phyloP scores from a whole-genome alignment of 345 rosid species.

The Ceriops zippeliana region DNA sequence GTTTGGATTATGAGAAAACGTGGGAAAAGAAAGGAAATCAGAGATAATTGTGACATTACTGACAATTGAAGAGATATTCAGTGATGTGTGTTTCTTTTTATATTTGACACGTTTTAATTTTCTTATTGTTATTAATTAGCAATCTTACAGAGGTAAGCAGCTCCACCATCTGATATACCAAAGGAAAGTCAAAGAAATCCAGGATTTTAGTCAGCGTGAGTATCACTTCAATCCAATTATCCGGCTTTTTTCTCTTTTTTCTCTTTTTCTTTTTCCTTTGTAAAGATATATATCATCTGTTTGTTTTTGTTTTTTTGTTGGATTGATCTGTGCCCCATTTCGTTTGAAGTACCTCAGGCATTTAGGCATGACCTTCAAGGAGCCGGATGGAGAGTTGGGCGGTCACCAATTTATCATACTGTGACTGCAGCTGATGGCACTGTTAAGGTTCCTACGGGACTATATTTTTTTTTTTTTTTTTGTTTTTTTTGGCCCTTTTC shows the following conservation, averaged over 20 bases:
- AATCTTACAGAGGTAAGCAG: constrained; percentile 91
- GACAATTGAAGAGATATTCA: neutral
- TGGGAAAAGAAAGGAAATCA: neutral
- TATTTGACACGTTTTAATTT: neutral
- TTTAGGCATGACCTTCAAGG: constrained; percentile 75
- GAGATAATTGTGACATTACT: neutral
- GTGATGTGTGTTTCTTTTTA: neutral
- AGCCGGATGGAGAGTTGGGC: constrained; percentile 84
- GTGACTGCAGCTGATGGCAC: constrained; percentile 95
- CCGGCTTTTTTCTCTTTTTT: neutral
- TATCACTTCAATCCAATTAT: neutral
- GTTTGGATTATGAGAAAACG: neutral
- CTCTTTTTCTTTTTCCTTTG: constrained; percentile 1
- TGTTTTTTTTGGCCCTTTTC: too few relatives aligned
- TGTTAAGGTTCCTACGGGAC: constrained; percentile 49
- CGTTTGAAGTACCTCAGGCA: constrained; percentile 58
- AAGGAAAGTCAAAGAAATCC: constrained; percentile 70
- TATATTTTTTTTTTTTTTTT: neutral
- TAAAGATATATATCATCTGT: neutral
- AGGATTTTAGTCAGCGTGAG: constrained; percentile 81
- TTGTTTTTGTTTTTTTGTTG: neutral
- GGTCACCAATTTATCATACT: constrained; percentile 60
- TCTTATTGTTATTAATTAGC: constrained; percentile 28
- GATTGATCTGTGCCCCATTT: neutral
- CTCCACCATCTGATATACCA: constrained; percentile 81